phyloP scores from a whole-genome alignment of 2,329 filamentous ascomycete species.

The Botrytis porri region DNA sequence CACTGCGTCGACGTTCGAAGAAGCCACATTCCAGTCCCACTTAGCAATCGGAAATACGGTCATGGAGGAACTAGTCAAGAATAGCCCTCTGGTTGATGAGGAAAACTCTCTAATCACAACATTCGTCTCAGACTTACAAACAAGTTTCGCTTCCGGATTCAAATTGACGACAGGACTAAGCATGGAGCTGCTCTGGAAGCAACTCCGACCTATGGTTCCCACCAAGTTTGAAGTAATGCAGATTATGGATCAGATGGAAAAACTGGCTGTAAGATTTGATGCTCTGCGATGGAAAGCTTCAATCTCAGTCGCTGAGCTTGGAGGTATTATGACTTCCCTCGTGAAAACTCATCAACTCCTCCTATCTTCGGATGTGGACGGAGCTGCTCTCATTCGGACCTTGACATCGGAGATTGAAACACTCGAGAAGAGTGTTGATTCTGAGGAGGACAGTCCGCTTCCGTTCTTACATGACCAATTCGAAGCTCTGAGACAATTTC shows the following conservation, averaged over 20 bases:
- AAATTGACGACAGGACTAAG: conserved; percentile 70
- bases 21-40: conserved; percentile 63
- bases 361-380: conserved; percentile 41
- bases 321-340: conserved; percentile 53
- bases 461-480: conserved; percentile 56
- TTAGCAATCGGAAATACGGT: conserved; percentile 43
- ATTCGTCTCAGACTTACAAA: conserved; percentile 44
- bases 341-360: conserved; percentile 56
- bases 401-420: conserved; percentile 51
- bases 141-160: conserved; percentile 66
- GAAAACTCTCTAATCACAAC: conserved; percentile 18
- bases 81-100: background rate
- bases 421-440: conserved; percentile 48
- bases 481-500: conserved; percentile 52
- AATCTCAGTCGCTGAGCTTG: conserved; percentile 50
- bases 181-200: conserved; percentile 77
- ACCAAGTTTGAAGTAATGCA: conserved; percentile 46
- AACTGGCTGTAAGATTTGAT: conserved; percentile 59
- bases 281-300: conserved; percentile 56
- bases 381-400: conserved; percentile 44
- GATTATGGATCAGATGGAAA: conserved; percentile 51
- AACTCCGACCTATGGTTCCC: conserved; percentile 62
- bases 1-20: conserved; percentile 51
- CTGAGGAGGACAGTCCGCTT: conserved; percentile 42
- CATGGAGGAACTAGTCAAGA: conserved; percentile 8